phyloP scores from a whole-genome alignment of 257 asterid species.

The Rhazya stricta region DNA sequence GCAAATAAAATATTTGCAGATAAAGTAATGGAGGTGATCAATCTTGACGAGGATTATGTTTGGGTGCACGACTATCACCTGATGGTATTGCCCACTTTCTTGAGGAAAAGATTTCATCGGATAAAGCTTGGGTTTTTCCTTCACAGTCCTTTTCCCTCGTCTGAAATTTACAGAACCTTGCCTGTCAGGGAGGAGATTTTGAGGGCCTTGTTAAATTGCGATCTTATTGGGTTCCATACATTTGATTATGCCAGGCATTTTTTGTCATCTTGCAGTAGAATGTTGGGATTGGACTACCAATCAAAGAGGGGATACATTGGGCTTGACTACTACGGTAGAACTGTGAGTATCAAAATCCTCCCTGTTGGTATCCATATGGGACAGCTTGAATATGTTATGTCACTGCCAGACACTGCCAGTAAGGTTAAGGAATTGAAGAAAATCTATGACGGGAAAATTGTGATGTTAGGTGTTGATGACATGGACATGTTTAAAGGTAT shows the following conservation, averaged over 20 bases:
- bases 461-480: conserved; percentile 81
- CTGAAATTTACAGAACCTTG: conserved; percentile 73
- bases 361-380: conserved; percentile 85
- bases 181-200: conserved; percentile 85
- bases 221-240: conserved; percentile 80
- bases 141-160: conserved; percentile 73
- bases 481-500: conserved; percentile 87
- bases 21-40: conserved; percentile 72
- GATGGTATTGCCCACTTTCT: conserved; percentile 77
- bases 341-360: conserved; percentile 69
- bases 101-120: conserved; percentile 57
- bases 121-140: conserved; percentile 76
- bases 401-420: conserved; percentile 33
- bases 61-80: conserved; percentile 91
- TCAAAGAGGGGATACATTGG: conserved; percentile 89
- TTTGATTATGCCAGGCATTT: conserved; percentile 95
- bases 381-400: conserved; percentile 47
- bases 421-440: conserved; percentile 48
- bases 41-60: conserved; percentile 72
- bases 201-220: conserved; percentile 76
- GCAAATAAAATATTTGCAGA: conserved; percentile 83
- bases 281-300: conserved; percentile 79
- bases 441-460: conserved; percentile 43
- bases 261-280: conserved; percentile 85
- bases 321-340: conserved; percentile 74